Evolutionary conservation across 371 early-diverging fungal species (phyloP).

Genomic region (Mucor piriformis): DNA sequence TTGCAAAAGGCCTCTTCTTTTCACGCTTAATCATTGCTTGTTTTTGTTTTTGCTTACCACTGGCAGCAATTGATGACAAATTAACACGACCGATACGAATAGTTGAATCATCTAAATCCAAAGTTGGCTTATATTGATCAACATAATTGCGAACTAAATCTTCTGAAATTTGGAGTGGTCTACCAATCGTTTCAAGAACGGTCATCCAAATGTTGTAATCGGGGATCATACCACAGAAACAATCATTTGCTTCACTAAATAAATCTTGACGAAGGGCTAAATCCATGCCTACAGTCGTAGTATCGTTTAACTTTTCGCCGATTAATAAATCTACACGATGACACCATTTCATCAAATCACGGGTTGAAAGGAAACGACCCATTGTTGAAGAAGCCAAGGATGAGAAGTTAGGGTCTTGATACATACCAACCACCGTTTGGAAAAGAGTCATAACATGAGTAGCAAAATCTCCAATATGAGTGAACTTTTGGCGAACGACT

Average conservation of each 20-base stretch:
- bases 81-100: constrained; percentile 75
- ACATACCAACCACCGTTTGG: constrained; percentile 57
- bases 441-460: constrained; percentile 66
- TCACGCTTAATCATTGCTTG: constrained; percentile 38
- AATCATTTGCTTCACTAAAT: constrained; percentile 88
- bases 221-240: constrained; percentile 85
- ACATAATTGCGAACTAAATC: constrained; percentile 75
- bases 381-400: constrained; percentile 54
- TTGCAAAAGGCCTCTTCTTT: constrained; percentile 71
- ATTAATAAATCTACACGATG: constrained; percentile 62
- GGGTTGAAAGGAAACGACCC: constrained; percentile 61
- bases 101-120: constrained; percentile 46
- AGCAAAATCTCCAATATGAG: constrained; percentile 55
- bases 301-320: constrained; percentile 37
- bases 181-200: constrained; percentile 69
- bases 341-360: constrained; percentile 91
- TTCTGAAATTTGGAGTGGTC: constrained; percentile 71
- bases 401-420: constrained; percentile 59
- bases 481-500: constrained; percentile 67
- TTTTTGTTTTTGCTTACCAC: constrained; percentile 38
- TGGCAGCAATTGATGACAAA: constrained; percentile 46
- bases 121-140: constrained; percentile 71
- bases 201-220: constrained; percentile 66
- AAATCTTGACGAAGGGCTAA: constrained; percentile 56
- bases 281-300: constrained; percentile 39